Evolutionary conservation across 2,329 filamentous ascomycete species (phyloP), one percentile per base, ranked within the genome.

Genomic region (Aspergillus jensenii): DNA sequence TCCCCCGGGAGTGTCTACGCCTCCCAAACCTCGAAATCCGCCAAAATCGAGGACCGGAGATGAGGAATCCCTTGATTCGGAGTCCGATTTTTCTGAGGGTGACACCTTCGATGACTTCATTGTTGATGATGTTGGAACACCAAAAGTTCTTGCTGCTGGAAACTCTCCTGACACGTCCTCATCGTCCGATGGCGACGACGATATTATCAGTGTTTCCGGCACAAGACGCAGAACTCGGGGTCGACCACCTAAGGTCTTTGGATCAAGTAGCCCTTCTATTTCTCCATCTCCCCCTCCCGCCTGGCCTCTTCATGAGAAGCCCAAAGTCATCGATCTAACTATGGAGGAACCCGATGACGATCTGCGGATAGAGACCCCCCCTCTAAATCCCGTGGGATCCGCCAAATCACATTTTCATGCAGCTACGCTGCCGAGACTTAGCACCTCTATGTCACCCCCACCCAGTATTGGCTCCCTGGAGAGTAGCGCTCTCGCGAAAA

Each of bases 251-350:
- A 53, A 51, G n/a, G 58, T 62, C 17, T 46, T 55, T 21, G 57
- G 45, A 21, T 59, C 60, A 23, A 61, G 61, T 35, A 54, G 52
- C 15, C 52, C 33, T 47, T 54, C 52, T 8, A 21, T 21, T 47
- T 65, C 65, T 41, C 49, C 55, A 7, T 50, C 56, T 5, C 46
- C 58, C n/a, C 31, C 54, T 21, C 52, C n/a, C 11, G 14, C 41
- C 47, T 44, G 21, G 7, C 15, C 59, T 37, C 11, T 51, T 14
- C 17, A 37, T 3, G 25, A 56, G 25, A 31, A 25, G 11, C 44
- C 31, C 17, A 67, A 70, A 9, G 47, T 64, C 15, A 68, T 74
- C 43, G 76, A 78, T 63, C 63, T 78, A 40, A 78, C 71, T 6
- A 48, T 51, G 35, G 68, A 68, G 23, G 63, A 64, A 11, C 55